Percentiles rank a stretch among this genome's conserved stretches.
Conservation (phyloP, 2,329 filamentous ascomycete species). For the Fusarium succisae region DNA sequence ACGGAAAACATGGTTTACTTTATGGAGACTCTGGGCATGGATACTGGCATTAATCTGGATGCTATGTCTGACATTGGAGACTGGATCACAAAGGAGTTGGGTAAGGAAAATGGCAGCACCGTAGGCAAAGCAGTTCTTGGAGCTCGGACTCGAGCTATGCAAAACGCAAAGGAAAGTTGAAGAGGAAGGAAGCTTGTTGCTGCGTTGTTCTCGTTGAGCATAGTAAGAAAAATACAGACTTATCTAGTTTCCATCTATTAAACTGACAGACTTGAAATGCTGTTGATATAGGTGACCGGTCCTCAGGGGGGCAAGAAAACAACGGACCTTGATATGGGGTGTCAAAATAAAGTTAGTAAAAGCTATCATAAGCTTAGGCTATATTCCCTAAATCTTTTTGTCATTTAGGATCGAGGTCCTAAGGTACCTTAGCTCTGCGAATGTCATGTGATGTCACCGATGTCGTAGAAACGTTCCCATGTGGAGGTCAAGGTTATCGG, state of each 20-base stretch:
- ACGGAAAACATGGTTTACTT: conserved; percentile 88
- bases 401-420: no score
- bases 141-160: conserved; percentile 50
- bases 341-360: no score
- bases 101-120: conserved; percentile 69
- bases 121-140: conserved; percentile 73
- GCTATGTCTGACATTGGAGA: conserved; percentile 73
- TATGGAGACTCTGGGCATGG: conserved; percentile 76
- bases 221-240: background rate
- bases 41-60: conserved; percentile 77
- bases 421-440: background rate
- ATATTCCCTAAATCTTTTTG: no score
- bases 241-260: background rate
- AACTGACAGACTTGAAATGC: background rate
- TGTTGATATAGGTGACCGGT: background rate
- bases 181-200: conserved; percentile 20
- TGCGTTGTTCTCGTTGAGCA: background rate
- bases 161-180: conserved; percentile 35
- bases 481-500: conserved; percentile 37
- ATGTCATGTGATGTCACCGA: conserved; percentile 54
- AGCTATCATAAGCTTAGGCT: no score
- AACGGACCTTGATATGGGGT: no score
- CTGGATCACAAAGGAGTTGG: conserved; percentile 75
- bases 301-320: no score
- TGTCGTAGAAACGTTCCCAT: conserved; percentile 10